A percentile compares a stretch with the other conserved stretches of the same genome.
Conservation (phyloP, 2,329 filamentous ascomycete species). For the Colletotrichum tanaceti region DNA sequence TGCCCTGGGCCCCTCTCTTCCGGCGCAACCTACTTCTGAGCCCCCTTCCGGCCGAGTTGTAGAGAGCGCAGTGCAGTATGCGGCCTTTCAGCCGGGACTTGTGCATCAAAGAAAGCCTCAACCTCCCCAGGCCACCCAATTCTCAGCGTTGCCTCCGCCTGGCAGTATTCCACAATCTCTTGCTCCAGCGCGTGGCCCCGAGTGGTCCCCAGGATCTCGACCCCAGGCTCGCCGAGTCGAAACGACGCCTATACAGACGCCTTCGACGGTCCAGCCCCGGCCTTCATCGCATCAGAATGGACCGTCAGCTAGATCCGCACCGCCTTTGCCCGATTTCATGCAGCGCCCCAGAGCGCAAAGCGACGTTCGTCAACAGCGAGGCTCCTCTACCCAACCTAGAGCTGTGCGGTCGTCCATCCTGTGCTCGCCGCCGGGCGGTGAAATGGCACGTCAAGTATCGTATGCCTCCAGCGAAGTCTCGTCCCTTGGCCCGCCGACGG, state of each 20-base stretch:
- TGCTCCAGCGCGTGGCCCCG: not conserved
- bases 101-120: not conserved
- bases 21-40: not conserved
- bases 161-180: slow-evolving; percentile 12
- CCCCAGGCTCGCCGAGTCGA: slow-evolving; percentile 25
- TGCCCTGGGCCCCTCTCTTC: not conserved
- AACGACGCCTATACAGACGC: slow-evolving; percentile 17
- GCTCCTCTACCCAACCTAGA: not conserved
- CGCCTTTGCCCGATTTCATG: slow-evolving; percentile 15
- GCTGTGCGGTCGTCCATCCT: not conserved
- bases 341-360: slow-evolving; percentile 16
- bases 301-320: not conserved
- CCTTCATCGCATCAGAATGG: not conserved
- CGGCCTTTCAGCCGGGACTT: slow-evolving; percentile 16
- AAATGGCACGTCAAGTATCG: slow-evolving; percentile 13
- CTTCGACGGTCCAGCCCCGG: not conserved
- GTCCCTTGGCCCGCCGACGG: slow-evolving; percentile 45
- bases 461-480: slow-evolving; percentile 43
- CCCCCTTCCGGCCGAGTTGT: not conserved
- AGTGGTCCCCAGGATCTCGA: slow-evolving; percentile 5
- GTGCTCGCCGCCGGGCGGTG: not conserved
- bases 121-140: not conserved
- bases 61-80: not conserved
- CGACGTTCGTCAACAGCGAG: not conserved
- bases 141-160: not conserved